Conservation (phyloP, 2,329 filamentous ascomycete species). For the Ophiocordyceps polyrhachis-furcata region DNA sequence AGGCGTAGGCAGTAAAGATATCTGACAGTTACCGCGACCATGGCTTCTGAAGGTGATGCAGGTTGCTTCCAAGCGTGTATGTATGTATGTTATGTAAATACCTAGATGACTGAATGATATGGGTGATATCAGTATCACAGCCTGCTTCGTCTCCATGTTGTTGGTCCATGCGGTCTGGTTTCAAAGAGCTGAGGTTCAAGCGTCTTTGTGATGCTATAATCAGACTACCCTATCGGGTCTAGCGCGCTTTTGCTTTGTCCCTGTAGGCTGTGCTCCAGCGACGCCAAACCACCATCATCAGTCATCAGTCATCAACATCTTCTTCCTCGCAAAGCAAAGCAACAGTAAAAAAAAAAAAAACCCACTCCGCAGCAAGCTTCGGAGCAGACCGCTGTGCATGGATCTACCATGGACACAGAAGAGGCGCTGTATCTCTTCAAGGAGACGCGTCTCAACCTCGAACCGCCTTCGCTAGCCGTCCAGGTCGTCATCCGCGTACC, state of each 20-base stretch:
- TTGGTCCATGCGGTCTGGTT: too few species aligned
- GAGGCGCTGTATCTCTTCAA: conserved; percentile 56
- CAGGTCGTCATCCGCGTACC: conserved; percentile 54
- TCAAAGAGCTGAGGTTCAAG: neutral
- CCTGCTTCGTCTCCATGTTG: too few species aligned
- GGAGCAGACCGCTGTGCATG: conserved; percentile 25
- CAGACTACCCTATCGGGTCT: conserved; percentile 15
- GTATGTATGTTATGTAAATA: too few species aligned
- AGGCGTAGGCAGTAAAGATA: too few species aligned
- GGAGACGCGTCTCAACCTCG: conserved; percentile 71
- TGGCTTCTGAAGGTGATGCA: too few species aligned
- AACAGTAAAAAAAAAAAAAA: conserved; percentile 5
- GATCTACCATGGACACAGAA: conserved; percentile 47
- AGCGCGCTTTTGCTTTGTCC: conserved; percentile 9
- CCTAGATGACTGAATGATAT: too few species aligned
- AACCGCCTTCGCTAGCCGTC: conserved; percentile 49
- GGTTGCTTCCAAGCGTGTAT: too few species aligned
- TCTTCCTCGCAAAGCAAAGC: conserved; percentile 14
- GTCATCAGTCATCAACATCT: neutral
- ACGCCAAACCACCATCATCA: conserved; percentile 3
- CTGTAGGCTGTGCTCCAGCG: conserved; percentile 4
- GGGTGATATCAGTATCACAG: too few species aligned
- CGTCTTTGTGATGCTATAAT: neutral
- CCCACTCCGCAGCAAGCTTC: conserved; percentile 6
- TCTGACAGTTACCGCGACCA: too few species aligned